phyloP scores from a whole-genome alignment of 257 asterid species.

The Ocimum tenuiflorum region DNA sequence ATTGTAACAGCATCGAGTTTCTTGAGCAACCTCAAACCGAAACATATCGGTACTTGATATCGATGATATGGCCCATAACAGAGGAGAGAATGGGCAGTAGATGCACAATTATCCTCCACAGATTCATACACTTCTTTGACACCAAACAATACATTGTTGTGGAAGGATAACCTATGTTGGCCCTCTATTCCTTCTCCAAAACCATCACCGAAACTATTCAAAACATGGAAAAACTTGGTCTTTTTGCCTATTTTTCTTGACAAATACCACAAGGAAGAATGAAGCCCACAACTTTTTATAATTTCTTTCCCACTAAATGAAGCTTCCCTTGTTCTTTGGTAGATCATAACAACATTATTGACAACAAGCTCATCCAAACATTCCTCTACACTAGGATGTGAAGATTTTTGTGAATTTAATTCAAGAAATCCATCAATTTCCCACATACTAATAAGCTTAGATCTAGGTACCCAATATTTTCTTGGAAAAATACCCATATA shows the following conservation, averaged over 20 bases:
- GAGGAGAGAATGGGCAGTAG: neutral
- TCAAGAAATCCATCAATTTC: neutral
- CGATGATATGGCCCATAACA: neutral
- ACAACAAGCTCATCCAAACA: neutral
- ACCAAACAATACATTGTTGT: neutral
- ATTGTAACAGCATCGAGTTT: slow-evolving; percentile 1
- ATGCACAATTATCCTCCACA: neutral
- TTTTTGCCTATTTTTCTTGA: neutral
- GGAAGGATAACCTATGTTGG: neutral
- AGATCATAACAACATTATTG: neutral
- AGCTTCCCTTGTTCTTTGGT: neutral
- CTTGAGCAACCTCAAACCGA: neutral
- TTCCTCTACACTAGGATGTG: neutral
- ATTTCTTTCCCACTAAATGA: neutral
- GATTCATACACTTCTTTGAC: neutral
- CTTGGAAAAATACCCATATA: neutral
- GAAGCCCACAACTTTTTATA: neutral
- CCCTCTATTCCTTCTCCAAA: neutral
- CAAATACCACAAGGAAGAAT: neutral
- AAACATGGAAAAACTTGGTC: neutral
- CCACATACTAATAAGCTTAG: neutral
- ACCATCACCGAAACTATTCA: neutral
- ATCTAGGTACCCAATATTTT: neutral
- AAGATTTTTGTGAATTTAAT: neutral
- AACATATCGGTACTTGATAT: neutral